A percentile compares a stretch with the other conserved stretches of the same genome.
Conservation (phyloP, 306 rosid species). For the Ormosia semicastrata region DNA sequence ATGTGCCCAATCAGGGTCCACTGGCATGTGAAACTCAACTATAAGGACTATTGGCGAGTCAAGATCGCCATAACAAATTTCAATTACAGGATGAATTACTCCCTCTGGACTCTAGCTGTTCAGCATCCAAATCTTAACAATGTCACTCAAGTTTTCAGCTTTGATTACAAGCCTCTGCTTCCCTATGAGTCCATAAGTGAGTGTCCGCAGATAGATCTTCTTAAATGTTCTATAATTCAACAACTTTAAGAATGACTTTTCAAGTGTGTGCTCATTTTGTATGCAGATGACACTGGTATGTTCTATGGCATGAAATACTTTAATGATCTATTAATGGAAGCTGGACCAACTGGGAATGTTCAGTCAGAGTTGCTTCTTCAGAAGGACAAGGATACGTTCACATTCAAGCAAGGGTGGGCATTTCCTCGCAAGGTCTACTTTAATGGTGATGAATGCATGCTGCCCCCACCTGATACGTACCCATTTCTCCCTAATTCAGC, state of each 20-base stretch:
- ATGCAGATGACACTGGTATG: constrained; percentile 93
- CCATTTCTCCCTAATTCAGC: constrained; percentile 82
- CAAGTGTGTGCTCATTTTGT: not conserved
- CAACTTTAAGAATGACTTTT: not conserved
- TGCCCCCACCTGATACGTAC: constrained; percentile 87
- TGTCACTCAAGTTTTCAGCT: constrained; percentile 90
- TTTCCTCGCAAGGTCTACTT: constrained; percentile 88
- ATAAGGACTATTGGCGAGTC: constrained; percentile 90
- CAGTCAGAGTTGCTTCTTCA: constrained; percentile 82
- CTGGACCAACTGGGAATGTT: constrained; percentile 76
- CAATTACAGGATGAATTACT: constrained; percentile 75
- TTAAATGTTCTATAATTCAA: not conserved
- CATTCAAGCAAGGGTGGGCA: constrained; percentile 94
- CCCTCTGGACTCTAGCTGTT: constrained; percentile 80
- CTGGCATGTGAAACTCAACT: constrained; percentile 83
- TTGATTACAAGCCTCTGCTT: constrained; percentile 75
- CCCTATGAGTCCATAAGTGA: constrained; percentile 83
- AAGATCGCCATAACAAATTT: constrained; percentile 82
- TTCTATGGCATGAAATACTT: constrained; percentile 79
- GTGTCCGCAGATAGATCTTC: constrained; percentile 23
- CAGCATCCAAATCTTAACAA: constrained; percentile 97
- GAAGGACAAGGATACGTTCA: constrained; percentile 73
- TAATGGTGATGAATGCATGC: constrained; percentile 92
- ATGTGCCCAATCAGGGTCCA: constrained; percentile 95
- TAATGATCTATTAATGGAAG: constrained; percentile 81